phyloP scores from a whole-genome alignment of 148 eudicot genomes.

The Beta vulgaris region DNA sequence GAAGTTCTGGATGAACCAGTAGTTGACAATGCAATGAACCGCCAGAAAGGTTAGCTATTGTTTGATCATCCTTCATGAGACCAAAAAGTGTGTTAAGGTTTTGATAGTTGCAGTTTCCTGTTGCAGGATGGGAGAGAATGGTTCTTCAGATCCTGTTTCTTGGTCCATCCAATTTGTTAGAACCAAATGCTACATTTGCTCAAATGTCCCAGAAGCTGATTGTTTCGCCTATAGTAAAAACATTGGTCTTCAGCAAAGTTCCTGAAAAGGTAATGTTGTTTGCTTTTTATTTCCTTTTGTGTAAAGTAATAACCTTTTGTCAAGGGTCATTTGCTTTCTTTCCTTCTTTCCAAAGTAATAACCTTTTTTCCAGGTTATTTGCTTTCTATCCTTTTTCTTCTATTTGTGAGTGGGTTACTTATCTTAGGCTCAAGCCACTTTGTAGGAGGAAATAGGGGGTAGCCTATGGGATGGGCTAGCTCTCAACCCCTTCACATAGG shows the following conservation, averaged over 20 bases:
- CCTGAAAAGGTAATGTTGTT: constrained; percentile 99
- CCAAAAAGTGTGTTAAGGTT: neutral
- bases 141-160: constrained; percentile 97
- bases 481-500: neutral
- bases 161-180: constrained; percentile 94
- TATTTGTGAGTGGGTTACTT: no score
- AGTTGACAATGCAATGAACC: constrained; percentile 67
- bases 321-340: no score
- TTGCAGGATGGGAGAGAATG: constrained; percentile 98
- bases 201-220: constrained; percentile 97
- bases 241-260: constrained; percentile 96
- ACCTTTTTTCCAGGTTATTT: no score
- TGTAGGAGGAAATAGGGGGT: no score
- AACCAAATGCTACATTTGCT: constrained; percentile 85
- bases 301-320: neutral
- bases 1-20: constrained; percentile 83
- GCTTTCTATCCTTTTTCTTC: no score
- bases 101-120: neutral
- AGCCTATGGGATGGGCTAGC: neutral
- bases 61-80: neutral
- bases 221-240: constrained; percentile 96
- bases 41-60: constrained; percentile 66
- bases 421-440: no score
- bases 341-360: no score
- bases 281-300: no score